These are phyloP conservation scores for Pyrenochaeta sp. DNA, from an alignment of 2,329 filamentous ascomycete species.

Conservation along the genomic window DNA sequence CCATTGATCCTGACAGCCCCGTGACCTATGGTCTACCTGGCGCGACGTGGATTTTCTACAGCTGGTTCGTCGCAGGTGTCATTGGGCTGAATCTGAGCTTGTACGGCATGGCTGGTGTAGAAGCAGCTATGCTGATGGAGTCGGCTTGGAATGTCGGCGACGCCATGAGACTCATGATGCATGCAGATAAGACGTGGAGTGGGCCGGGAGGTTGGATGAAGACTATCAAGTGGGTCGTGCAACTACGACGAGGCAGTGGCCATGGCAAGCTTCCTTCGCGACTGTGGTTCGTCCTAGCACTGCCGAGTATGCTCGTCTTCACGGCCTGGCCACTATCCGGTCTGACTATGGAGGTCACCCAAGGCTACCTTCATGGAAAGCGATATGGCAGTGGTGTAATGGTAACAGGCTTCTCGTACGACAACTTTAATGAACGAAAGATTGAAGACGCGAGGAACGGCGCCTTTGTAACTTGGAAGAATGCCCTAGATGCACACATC, in stretches of 20 bases:
- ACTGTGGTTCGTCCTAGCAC: slow-evolving; percentile 9
- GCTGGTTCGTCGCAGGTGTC: slow-evolving; percentile 16
- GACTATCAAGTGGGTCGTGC: slow-evolving; percentile 8
- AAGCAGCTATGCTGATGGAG: slow-evolving; percentile 19
- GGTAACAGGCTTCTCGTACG: slow-evolving; percentile 6
- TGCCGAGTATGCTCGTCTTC: slow-evolving; percentile 7
- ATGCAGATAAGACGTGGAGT: slow-evolving; percentile 16
- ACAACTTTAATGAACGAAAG: slow-evolving; percentile 7
- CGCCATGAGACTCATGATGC: slow-evolving; percentile 16
- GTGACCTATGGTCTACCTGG: slow-evolving; percentile 8
- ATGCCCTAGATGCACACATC: neutral
- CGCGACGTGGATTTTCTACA: slow-evolving; percentile 15
- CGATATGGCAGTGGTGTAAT: neutral
- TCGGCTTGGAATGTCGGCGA: slow-evolving; percentile 10
- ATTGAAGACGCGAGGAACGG: neutral
- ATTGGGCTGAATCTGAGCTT: slow-evolving; percentile 13
- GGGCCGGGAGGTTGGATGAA: slow-evolving; percentile 19
- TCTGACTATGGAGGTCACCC: slow-evolving; percentile 5
- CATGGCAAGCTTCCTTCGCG: neutral
- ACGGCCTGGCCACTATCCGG: slow-evolving; percentile 9
- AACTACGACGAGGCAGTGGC: neutral
- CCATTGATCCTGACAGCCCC: neutral
- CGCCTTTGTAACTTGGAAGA: neutral
- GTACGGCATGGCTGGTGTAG: slow-evolving; percentile 13
- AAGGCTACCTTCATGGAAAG: slow-evolving; percentile 3